phyloP scores from a whole-genome alignment of 495 filamentous ascomycete species.

The Penicillium egyptiacum region DNA sequence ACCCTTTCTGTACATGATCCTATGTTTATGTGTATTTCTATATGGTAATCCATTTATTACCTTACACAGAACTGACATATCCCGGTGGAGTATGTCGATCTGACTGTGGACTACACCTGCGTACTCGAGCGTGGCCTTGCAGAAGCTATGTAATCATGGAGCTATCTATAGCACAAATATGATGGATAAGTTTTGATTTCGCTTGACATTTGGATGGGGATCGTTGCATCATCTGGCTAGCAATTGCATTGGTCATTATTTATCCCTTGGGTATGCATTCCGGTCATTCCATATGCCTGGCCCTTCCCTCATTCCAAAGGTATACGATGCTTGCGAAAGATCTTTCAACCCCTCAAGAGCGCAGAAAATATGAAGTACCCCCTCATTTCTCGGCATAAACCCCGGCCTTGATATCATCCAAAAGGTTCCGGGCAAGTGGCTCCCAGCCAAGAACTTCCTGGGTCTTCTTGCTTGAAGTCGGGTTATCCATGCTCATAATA shows the following conservation, averaged over 20 bases:
- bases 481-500: slow-evolving; percentile 33
- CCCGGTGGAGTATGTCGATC: slow-evolving; percentile 8
- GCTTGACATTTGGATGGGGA: neutral
- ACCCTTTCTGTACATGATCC: neutral
- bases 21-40: neutral
- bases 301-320: too few relatives aligned
- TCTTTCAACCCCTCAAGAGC: neutral
- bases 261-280: neutral
- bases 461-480: slow-evolving; percentile 43
- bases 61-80: neutral
- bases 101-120: slow-evolving; percentile 1
- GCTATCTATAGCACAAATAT: slow-evolving; percentile 4
- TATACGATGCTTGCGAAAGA: neutral
- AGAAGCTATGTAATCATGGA: slow-evolving; percentile 15
- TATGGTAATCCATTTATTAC: neutral
- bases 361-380: neutral
- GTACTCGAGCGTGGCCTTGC: neutral
- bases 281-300: neutral
- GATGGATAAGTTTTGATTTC: slow-evolving; percentile 3
- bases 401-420: slow-evolving; percentile 39
- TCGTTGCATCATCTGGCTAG: neutral
- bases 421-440: slow-evolving; percentile 26
- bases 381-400: slow-evolving; percentile 19
- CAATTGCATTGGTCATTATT: neutral
- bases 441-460: slow-evolving; percentile 42